A percentile compares a stretch with the other conserved stretches of the same genome.
Evolutionary conservation across 2,329 filamentous ascomycete genomes (phyloP).

Genomic region (Exophiala viscosa): DNA sequence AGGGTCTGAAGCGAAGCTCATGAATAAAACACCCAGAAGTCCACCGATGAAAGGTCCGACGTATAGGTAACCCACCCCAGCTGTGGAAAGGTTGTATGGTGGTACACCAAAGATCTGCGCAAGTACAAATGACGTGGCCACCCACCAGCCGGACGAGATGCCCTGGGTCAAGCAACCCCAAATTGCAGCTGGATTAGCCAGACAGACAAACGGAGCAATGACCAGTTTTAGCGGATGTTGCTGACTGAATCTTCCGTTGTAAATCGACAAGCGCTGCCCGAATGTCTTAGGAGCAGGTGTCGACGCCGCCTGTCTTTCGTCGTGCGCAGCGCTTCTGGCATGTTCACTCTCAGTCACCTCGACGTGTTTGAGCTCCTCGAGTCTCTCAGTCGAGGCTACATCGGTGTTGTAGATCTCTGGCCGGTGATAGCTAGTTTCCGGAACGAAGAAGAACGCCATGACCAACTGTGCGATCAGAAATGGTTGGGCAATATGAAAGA

Average conservation of each 20-base stretch:
- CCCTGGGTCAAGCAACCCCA: not conserved
- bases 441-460: conserved; percentile 28
- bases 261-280: not conserved
- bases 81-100: not conserved
- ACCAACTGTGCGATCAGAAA: conserved; percentile 28
- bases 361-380: conserved; percentile 9
- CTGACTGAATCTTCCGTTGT: not conserved
- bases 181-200: not conserved
- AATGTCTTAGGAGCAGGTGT: not conserved
- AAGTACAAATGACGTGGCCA: not conserved
- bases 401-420: conserved; percentile 27
- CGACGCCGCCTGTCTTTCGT: too few species aligned
- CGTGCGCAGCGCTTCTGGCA: not conserved
- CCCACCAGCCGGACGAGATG: not conserved
- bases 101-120: not conserved
- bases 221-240: not conserved
- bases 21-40: not conserved
- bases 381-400: conserved; percentile 1
- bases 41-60: not conserved
- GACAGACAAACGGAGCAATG: not conserved
- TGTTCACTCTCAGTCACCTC: conserved; percentile 6
- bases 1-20: not conserved
- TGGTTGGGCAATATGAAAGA: conserved; percentile 27
- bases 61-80: not conserved
- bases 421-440: conserved; percentile 28